Base-by-base conservation (phyloP, 2,329 filamentous ascomycete genomes). In the Neonectria neomacrospora region DNA sequence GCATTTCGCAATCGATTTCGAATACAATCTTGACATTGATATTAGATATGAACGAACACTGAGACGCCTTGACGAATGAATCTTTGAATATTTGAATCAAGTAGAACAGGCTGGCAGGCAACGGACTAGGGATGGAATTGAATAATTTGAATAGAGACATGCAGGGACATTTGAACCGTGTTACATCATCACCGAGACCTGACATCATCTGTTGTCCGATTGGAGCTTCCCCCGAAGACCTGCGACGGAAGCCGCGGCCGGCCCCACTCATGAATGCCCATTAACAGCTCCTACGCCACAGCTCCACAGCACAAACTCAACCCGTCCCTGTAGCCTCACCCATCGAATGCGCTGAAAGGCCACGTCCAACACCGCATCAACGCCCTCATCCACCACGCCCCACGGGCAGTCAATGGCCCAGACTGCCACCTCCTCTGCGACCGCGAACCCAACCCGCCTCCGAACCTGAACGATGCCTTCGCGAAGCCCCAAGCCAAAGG, bases 361-460 rank as follows among this genome's bases (percentile, higher is more conserved):
- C 61, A 69, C 64, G 58, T 61, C 61, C 54, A 62, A 53, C 63
- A 47, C 53, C 48, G 18, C 28, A 51, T 61, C 54, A 65, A 54
- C 45, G 37, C 22, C 51, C 65, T 64, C 63, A 66, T 39, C 41
- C 30, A 54, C 45, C 59, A 45, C 52, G 56, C 60, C 54, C 45
- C 44, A 44, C 42, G 65, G 61, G 57, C 58, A 67, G 47, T 66
- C 74, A 73, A 76, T 77, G 75, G 75, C 71, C 65, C 45, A 52
- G 52, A 58, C 39, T 42, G 41, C 48, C 61, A 66, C 67, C 47
- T 50, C 59, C 16, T 60, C 54, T 66, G 61, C 54, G 58, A 67
- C 53, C 47, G 62, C 62, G 32, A 69, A 34, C 63, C 47, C 50
- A 12, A 58, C 47, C 45, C 59, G 28, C 48, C 45, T 44, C 18